Conservation (phyloP, 2,329 filamentous ascomycete species). For the Aspergillus fructus region DNA sequence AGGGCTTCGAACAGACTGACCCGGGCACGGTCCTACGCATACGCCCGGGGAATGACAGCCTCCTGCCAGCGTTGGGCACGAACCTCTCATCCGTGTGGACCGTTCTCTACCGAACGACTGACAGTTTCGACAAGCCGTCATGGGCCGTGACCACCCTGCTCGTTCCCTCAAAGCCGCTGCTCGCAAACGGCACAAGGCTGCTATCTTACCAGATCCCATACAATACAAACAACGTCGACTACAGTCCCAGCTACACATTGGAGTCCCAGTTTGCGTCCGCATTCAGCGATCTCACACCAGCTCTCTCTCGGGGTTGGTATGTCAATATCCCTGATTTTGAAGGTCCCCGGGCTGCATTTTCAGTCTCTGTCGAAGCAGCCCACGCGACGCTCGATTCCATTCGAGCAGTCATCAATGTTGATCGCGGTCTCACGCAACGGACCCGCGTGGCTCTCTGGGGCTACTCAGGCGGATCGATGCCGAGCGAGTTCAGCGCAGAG, state of each 20-base stretch:
- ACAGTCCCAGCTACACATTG: constrained; percentile 30
- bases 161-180: not conserved
- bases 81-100: not conserved
- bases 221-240: constrained; percentile 25
- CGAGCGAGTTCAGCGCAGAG: constrained; percentile 17
- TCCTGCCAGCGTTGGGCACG: not conserved
- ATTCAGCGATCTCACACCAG: constrained; percentile 14
- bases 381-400: constrained; percentile 46
- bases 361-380: constrained; percentile 42
- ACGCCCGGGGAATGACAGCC: not conserved
- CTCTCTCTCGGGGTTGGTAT: constrained; percentile 47
- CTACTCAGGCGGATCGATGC: constrained; percentile 55
- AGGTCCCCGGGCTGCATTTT: constrained; percentile 45
- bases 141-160: not conserved
- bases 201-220: constrained; percentile 45
- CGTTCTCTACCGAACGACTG: not conserved
- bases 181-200: constrained; percentile 27
- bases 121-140: not conserved
- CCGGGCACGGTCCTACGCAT: not conserved
- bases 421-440: constrained; percentile 1
- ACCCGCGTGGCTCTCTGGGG: constrained; percentile 51
- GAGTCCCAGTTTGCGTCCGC: constrained; percentile 29
- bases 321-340: constrained; percentile 51
- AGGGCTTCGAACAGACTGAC: not conserved
- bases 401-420: constrained; percentile 40